Evolutionary conservation across 2,329 filamentous ascomycete genomes (phyloP).

Genomic region (Fonsecaea monophora): DNA sequence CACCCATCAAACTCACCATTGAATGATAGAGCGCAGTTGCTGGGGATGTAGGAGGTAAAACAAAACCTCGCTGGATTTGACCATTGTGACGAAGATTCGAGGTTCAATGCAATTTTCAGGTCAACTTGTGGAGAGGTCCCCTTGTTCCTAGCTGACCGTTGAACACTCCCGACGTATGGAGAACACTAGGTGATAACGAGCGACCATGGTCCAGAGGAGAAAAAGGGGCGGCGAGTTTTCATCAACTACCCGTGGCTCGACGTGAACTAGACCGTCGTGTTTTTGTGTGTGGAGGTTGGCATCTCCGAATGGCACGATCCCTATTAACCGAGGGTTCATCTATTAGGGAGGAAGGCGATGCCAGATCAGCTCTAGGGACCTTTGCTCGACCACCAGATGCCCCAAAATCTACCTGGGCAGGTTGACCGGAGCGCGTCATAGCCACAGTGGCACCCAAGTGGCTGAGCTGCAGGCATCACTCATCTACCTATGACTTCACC

Average conservation of each 20-base stretch:
- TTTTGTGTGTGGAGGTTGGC: conserved; percentile 21
- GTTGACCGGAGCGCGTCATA: background rate
- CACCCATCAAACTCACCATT: conserved; percentile 70
- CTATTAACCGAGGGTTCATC: conserved; percentile 4
- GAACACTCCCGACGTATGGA: background rate
- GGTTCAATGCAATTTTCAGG: background rate
- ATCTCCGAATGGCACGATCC: conserved; percentile 32
- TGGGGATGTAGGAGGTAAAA: conserved; percentile 78
- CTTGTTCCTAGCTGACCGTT: background rate
- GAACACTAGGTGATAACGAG: conserved; percentile 15
- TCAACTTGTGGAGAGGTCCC: background rate
- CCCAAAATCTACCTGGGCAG: no score
- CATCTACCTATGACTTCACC: conserved; percentile 30
- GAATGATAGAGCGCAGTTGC: conserved; percentile 80
- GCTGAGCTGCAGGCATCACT: background rate
- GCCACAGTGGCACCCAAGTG: conserved; percentile 5
- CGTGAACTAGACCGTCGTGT: conserved; percentile 22
- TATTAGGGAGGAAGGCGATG: background rate
- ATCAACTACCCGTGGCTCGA: conserved; percentile 5
- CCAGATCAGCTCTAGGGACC: background rate
- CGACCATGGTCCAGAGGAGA: conserved; percentile 10
- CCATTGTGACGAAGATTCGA: conserved; percentile 45
- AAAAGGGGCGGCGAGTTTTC: background rate
- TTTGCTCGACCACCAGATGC: background rate
- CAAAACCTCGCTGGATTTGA: conserved; percentile 59